These are phyloP conservation scores for Pleurotus cornucopiae DNA, from an alignment of 768 basidiomycete genomes.

Conservation along the genomic window DNA sequence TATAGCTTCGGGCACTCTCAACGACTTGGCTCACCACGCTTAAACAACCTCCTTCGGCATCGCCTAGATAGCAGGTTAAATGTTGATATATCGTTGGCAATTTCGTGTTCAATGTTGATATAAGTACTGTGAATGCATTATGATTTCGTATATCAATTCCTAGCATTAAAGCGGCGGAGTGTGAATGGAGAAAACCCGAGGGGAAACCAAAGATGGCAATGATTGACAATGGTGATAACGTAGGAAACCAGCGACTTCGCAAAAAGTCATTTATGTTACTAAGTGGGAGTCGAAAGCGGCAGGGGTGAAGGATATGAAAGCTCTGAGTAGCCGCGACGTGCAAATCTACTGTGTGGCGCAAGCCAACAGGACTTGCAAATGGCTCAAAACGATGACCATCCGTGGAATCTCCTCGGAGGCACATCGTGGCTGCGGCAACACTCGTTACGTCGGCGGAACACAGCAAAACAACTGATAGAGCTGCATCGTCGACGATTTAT, in stretches of 20 bases:
- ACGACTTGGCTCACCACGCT: conserved; percentile 23
- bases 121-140: conserved; percentile 5
- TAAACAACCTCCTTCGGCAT: not conserved
- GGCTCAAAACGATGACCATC: not conserved
- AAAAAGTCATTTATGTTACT: too few relatives aligned
- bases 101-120: not conserved
- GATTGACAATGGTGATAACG: not conserved
- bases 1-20: conserved; percentile 21
- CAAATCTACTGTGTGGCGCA: not conserved
- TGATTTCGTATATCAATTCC: conserved; percentile 3
- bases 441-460: not conserved
- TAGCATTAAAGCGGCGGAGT: not conserved
- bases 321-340: not conserved
- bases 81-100: not conserved
- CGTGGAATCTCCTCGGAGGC: not conserved
- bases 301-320: not conserved
- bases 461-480: not conserved
- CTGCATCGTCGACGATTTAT: not conserved
- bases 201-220: not conserved
- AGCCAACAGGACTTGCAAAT: not conserved
- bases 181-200: not conserved
- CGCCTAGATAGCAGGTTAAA: not conserved
- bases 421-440: not conserved
- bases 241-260: too few relatives aligned
- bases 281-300: not conserved